Base-by-base conservation (phyloP, 2,329 filamentous ascomycete species). In the Sphaerulina musiva region DNA sequence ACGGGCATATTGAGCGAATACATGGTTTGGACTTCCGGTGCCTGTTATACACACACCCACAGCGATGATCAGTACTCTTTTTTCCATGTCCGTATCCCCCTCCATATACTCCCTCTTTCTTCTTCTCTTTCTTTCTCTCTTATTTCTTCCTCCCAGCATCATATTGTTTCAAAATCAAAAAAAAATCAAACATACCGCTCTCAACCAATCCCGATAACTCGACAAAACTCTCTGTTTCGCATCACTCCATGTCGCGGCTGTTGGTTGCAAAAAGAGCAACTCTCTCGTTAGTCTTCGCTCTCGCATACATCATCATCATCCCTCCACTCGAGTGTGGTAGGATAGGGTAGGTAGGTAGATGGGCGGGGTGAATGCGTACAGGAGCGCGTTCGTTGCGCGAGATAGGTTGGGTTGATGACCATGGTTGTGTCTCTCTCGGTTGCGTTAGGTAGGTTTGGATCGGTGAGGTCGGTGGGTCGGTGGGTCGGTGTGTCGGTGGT, bases 1-100 rank as follows among this genome's bases (percentile, higher is more conserved):
- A 96, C 84, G 50, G 92, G 90, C 69, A 95, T 82, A 70, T 88
- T 89, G 68, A 98, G 78, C 59, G 87, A 87, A 82, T 98, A 98
- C 89, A 97, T 95, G 59, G 84, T 87, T 74, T 97, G 93, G 69
- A 98, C 92, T 72, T 97, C 91, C 58, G 93, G 92, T 40, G 90
- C 90, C 93, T 98, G 71, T 51, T 43, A 23, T 38, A 34, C n/a
- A 43, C 17, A 14, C 10, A 31, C 6, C 14, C 20, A 17, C 9
- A 2, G 36, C 50, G 26, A 50, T 46, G 41, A 46, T 52, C 39
- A 49, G 31, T 32, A 32, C 38, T 44, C 26, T 42, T 26, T 31
- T 38, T 23, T 48, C 23, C 40, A 10, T 0, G 8, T 20, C 17
- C 11, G 2, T 34, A 11, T 34, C 6, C 11, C 32, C 2, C 32